These are phyloP conservation scores for Candida loeiensis DNA, from an alignment of 805 yeast species.

Conservation along the genomic window DNA sequence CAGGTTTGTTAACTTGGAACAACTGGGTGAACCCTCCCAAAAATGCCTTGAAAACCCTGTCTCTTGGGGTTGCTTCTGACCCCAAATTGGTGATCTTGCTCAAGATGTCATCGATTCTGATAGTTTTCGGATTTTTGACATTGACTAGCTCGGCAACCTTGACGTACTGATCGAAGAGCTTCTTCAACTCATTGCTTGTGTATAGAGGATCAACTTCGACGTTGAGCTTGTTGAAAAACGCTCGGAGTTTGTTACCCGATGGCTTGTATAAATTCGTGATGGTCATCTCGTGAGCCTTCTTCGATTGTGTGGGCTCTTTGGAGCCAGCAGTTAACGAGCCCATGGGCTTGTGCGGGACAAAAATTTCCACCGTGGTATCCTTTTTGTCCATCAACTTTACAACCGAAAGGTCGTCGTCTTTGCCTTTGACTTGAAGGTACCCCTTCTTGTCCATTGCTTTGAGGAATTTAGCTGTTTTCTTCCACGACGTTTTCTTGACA, in stretches of 20 bases:
- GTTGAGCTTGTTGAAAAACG: slow-evolving; percentile 44
- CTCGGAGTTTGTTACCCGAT: slow-evolving; percentile 40
- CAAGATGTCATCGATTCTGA: slow-evolving; percentile 55
- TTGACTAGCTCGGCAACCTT: slow-evolving; percentile 48
- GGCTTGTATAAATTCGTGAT: slow-evolving; percentile 55
- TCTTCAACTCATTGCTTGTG: slow-evolving; percentile 52
- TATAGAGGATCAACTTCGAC: slow-evolving; percentile 41
- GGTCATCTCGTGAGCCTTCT: slow-evolving; percentile 24
- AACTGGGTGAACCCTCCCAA: slow-evolving; percentile 47
- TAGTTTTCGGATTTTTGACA: slow-evolving; percentile 47
- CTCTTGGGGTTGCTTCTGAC: slow-evolving; percentile 35
- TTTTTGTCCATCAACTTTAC: slow-evolving; percentile 45
- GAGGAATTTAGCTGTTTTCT: slow-evolving; percentile 78
- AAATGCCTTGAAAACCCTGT: slow-evolving; percentile 42
- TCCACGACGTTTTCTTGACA: slow-evolving; percentile 83
- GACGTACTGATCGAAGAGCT: slow-evolving; percentile 55
- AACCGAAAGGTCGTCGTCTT: slow-evolving; percentile 74
- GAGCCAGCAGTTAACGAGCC: slow-evolving; percentile 15
- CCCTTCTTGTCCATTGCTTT: slow-evolving; percentile 82
- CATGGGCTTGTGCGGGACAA: slow-evolving; percentile 56
- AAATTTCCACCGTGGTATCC: slow-evolving; percentile 50
- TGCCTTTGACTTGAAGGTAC: slow-evolving; percentile 70
- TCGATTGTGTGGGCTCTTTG: slow-evolving; percentile 20
- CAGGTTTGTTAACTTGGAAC: slow-evolving; percentile 48
- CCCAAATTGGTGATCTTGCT: slow-evolving; percentile 36